Evolutionary conservation across 2,329 filamentous ascomycete genomes (phyloP).

Genomic region (Colletotrichum tropicale): DNA sequence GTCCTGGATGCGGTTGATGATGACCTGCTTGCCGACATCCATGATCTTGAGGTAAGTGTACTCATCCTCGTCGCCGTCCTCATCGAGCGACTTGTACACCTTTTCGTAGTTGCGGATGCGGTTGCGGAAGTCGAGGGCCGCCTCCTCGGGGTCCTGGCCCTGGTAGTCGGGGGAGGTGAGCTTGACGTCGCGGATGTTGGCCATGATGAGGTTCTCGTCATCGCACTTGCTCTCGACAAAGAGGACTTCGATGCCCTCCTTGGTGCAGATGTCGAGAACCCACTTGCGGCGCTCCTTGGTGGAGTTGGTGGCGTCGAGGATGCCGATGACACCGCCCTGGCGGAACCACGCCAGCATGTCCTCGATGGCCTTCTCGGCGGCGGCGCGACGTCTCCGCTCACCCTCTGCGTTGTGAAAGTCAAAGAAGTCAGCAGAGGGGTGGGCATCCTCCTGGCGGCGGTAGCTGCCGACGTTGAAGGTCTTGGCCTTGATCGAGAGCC

Average conservation of each 20-base stretch:
- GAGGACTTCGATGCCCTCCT: constrained; percentile 83
- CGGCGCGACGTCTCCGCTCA: constrained; percentile 84
- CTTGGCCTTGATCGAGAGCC: constrained; percentile 92
- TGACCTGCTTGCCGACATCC: constrained; percentile 92
- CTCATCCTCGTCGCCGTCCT: constrained; percentile 77
- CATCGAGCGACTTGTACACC: constrained; percentile 92
- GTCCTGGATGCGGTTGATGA: constrained; percentile 97
- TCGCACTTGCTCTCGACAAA: constrained; percentile 98
- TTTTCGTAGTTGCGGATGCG: constrained; percentile 98
- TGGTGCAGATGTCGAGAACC: constrained; percentile 81
- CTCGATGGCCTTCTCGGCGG: constrained; percentile 87
- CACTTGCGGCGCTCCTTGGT: constrained; percentile 88
- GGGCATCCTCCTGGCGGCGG: constrained; percentile 85
- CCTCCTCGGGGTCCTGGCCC: constrained; percentile 90
- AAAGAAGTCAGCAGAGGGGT: constrained; percentile 94
- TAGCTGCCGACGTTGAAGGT: constrained; percentile 99
- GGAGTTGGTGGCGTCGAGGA: constrained; percentile 96
- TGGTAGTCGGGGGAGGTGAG: constrained; percentile 94
- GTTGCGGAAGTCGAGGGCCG: constrained; percentile 89
- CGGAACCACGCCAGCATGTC: constrained; percentile 97
- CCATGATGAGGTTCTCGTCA: constrained; percentile 95
- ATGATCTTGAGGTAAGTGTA: constrained; percentile 98
- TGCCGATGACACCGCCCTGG: constrained; percentile 80
- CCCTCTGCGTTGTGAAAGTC: constrained; percentile 89
- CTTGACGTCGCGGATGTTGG: constrained; percentile 97